Conservation (phyloP, 768 basidiomycete species). For the Brasilioporus rufonigricans region DNA sequence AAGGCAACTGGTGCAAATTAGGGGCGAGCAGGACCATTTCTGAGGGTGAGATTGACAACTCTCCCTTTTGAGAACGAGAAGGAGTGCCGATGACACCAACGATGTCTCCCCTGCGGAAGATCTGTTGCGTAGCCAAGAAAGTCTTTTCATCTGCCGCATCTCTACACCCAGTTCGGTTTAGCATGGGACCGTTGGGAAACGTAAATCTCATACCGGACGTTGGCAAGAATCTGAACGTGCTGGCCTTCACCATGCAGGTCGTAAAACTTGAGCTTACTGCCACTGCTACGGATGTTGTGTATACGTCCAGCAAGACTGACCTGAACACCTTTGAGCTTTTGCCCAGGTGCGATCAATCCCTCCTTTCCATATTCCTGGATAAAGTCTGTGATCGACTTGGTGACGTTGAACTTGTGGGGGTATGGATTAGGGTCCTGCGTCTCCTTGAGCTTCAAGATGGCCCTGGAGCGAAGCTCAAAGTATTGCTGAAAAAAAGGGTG, state of each 20-base stretch:
- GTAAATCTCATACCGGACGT: slow-evolving; percentile 58
- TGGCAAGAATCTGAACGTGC: slow-evolving; percentile 96
- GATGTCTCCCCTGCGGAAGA: slow-evolving; percentile 94
- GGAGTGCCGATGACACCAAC: slow-evolving; percentile 90
- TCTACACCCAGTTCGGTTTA: slow-evolving; percentile 32
- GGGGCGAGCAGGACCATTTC: slow-evolving; percentile 88
- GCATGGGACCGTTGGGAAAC: neutral
- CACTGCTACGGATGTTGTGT: slow-evolving; percentile 81
- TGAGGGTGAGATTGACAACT: slow-evolving; percentile 84
- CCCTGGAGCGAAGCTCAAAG: slow-evolving; percentile 87
- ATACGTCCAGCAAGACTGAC: slow-evolving; percentile 87
- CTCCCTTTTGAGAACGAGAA: slow-evolving; percentile 92
- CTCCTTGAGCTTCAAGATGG: slow-evolving; percentile 81
- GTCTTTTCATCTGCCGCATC: slow-evolving; percentile 61
- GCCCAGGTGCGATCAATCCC: slow-evolving; percentile 65
- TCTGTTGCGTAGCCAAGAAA: slow-evolving; percentile 73
- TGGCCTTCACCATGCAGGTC: slow-evolving; percentile 90
- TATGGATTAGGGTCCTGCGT: slow-evolving; percentile 91
- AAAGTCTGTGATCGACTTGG: slow-evolving; percentile 69
- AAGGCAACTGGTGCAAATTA: slow-evolving; percentile 94
- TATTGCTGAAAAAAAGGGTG: slow-evolving; percentile 73
- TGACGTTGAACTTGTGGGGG: slow-evolving; percentile 98
- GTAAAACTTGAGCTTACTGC: slow-evolving; percentile 88
- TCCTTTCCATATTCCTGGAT: slow-evolving; percentile 71
- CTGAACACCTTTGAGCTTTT: slow-evolving; percentile 53